These are phyloP conservation scores for Notholithocarpus densiflorus DNA, from an alignment of 306 rosid species.

Conservation along the genomic window DNA sequence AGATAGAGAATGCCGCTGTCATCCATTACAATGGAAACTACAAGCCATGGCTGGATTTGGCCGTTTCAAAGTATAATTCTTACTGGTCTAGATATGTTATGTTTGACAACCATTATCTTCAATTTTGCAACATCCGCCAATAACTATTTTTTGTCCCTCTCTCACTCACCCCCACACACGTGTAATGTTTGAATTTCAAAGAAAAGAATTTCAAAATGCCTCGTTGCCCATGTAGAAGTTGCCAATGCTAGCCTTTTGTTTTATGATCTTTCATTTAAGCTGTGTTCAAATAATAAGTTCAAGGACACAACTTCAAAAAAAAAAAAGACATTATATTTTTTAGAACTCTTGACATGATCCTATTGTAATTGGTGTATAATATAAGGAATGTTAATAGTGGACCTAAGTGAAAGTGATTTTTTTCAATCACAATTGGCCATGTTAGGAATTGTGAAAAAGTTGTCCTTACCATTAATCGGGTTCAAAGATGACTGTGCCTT, in stretches of 20 bases:
- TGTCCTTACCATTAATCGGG: rapidly evolving
- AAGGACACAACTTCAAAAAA: no score
- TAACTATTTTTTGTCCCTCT: conserved; percentile 1
- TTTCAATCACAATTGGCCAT: no score
- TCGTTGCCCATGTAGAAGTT: background rate
- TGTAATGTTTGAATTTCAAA: background rate
- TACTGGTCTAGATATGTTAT: conserved; percentile 88
- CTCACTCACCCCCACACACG: background rate
- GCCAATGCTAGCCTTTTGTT: background rate
- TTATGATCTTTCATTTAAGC: background rate
- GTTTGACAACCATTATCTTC: conserved; percentile 72
- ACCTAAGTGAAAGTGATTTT: no score
- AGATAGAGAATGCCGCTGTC: conserved; percentile 79
- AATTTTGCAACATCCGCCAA: conserved; percentile 58
- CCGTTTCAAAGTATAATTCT: conserved; percentile 83
- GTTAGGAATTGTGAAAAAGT: no score
- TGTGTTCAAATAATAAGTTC: background rate
- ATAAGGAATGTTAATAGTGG: no score
- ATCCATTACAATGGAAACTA: conserved; percentile 96
- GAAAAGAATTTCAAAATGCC: background rate
- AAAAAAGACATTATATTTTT: no score
- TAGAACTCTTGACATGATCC: no score
- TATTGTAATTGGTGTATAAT: no score
- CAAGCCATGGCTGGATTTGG: conserved; percentile 96
- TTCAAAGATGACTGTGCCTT: no score